A percentile compares a stretch with the other conserved stretches of the same genome.
Conservation (phyloP, 2,329 filamentous ascomycete species). For the Hypoxylon sp. region DNA sequence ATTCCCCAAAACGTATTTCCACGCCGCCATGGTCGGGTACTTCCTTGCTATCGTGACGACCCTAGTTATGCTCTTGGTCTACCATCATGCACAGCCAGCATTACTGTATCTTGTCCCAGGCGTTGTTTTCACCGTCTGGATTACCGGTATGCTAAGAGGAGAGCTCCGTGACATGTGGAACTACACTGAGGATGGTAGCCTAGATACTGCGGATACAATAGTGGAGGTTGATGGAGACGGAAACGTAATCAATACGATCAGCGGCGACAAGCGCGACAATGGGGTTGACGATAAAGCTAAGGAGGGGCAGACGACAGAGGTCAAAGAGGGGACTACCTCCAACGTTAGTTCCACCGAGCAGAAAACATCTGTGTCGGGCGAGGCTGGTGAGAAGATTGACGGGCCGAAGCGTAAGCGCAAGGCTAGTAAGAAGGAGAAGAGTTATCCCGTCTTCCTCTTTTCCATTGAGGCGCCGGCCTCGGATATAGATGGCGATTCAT, state of each 20-base stretch:
- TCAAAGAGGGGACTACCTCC: constrained; percentile 22
- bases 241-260: constrained; percentile 60
- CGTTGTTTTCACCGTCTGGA: constrained; percentile 81
- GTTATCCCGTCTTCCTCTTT: constrained; percentile 51
- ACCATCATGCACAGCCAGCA: constrained; percentile 87
- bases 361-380: constrained; percentile 2
- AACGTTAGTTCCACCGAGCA: constrained; percentile 14
- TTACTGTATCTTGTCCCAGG: constrained; percentile 93
- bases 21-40: constrained; percentile 83
- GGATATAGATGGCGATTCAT: constrained; percentile 7
- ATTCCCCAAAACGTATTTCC: constrained; percentile 91
- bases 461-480: constrained; percentile 51
- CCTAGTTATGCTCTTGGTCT: constrained; percentile 81
- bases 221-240: constrained; percentile 69
- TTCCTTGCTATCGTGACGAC: constrained; percentile 82
- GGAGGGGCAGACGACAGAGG: constrained; percentile 46
- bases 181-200: constrained; percentile 80
- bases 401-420: constrained; percentile 37
- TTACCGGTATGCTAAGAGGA: constrained; percentile 78
- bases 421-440: constrained; percentile 28
- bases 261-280: constrained; percentile 56
- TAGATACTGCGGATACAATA: constrained; percentile 69
- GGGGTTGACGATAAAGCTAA: constrained; percentile 54
- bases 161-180: constrained; percentile 83
- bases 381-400: constrained; percentile 34